Evolutionary conservation across 768 basidiomycete species (phyloP), one percentile per base, ranked within the genome.

Genomic region (Brasilioporus rufonigricans): DNA sequence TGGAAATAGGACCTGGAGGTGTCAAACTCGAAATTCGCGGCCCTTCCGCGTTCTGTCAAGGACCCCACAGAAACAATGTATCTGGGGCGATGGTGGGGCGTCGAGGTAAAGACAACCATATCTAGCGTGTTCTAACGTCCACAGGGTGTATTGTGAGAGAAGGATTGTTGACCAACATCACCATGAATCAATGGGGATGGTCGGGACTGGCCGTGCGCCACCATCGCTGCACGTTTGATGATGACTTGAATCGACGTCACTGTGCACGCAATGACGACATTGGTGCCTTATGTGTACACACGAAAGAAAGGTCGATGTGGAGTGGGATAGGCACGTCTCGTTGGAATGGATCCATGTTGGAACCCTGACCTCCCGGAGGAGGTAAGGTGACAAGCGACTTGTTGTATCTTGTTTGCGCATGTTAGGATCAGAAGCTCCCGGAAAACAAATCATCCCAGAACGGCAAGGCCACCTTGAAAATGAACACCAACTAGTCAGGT

Each of bases 391-490:
- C 31, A 10, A 14, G 27, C 12, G 0, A 8, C 1, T 35, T 65
- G 44, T 68, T 59, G 54, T 18, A 14, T 13, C 11, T 11, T 68
- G 12, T 66, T 68, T 67, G 57, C 18, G 24, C 18, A n/a, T 67
- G 61, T 69, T 67, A 67, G 64, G 67, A 64, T 69, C 59, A 61
- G 56, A 67, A 58, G 66, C 49, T 57, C 21, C 44, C 33, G 51
- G 56, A 55, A 68, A 68, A 66, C 59, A 68, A 57, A 33, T 10
- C 16, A 9, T 46, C 55, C 58, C n/a, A 50, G 51, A 62, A 57
- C 50, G 58, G 57, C 32, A 59, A 49, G n/a, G 23, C 32, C 23
- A 46, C 19, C 44, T 35, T 54, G 35, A 8, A 44, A 53, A 53
- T 43, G 46, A 52, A 50, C 52, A 36, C 27, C 16, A 1, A 50